Evolutionary conservation across 1,139 yeast genomes (phyloP), one percentile per base, ranked within the genome.

Genomic region (Saccharomyces hybrid): DNA sequence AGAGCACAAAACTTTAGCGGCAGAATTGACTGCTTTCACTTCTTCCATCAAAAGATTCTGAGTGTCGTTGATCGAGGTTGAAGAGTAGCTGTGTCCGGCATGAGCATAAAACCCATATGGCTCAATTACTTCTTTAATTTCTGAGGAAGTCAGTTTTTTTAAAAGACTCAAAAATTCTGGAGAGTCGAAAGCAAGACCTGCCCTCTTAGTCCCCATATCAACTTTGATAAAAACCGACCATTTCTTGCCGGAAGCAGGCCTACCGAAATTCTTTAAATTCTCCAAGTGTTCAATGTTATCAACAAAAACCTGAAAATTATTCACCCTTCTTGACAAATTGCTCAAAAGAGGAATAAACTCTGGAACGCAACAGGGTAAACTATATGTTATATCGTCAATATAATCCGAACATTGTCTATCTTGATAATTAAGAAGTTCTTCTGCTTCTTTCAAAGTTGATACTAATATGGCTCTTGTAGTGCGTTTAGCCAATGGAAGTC

Each of bases 51-150:
- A 70, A 49, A 72, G 74, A 4, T 65, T 65, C 53, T 76, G 75
- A 0, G 89, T 88, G 30, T 75, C 76, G 1, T 71, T 73, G 41
- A 73, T 68, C n/a, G 76, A 69, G 13, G 72, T 69, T 0, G 86
- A 75, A 2, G 73, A 73, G 63, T 87, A 87, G 0, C 91, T 83
- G 61, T 85, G 88, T 1, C 95, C 95, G 0, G 90, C 88, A 70
- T 87, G 95, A 52, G 87, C 83, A 68, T 87, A 87, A 63, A 86
- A 81, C 0, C 95, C 95, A 61, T 75, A 80, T 7, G 86, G 58
- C 8, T 75, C 73, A n/a, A 81, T 73, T 42, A 67, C 61, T 0
- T 70, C 53, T 14, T 61, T 56, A 4, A 68, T 57, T 2, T 71
- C 68, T 13, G 73, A 61, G 1, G 59, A 57, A 7, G 71, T 52